A percentile compares a stretch with the other conserved stretches of the same genome.
Evolutionary conservation across 106 monocot genomes (phyloP).

Genomic region (Platanthera zijinensis): DNA sequence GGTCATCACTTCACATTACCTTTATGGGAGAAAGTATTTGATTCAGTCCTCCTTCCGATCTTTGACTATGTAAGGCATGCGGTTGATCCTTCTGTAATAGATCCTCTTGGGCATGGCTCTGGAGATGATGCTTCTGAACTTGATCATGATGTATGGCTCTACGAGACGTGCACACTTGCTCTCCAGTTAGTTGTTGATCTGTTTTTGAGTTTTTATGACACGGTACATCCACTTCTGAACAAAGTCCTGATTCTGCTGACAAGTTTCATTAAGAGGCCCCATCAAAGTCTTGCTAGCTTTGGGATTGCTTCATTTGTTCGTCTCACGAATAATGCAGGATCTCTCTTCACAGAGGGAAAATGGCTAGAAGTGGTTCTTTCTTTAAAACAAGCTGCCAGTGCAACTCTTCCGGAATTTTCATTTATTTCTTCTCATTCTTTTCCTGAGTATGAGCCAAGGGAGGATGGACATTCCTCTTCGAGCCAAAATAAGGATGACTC

Average conservation of each 20-base stretch:
- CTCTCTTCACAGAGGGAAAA: constrained; percentile 73
- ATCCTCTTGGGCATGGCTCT: constrained; percentile 31
- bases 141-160: constrained; percentile 91
- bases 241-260: constrained; percentile 72
- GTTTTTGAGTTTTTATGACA: constrained; percentile 88
- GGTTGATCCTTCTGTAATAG: constrained; percentile 64
- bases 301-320: constrained; percentile 92
- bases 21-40: constrained; percentile 90
- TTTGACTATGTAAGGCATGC: constrained; percentile 96
- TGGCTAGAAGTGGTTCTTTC: constrained; percentile 71
- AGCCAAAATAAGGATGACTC: constrained; percentile 24
- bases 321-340: constrained; percentile 69
- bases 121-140: constrained; percentile 41
- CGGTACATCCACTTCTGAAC: constrained; percentile 62
- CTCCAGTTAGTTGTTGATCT: constrained; percentile 94
- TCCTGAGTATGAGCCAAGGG: constrained; percentile 20
- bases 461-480: constrained; percentile 17
- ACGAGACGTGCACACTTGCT: constrained; percentile 89
- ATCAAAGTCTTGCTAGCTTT: constrained; percentile 94
- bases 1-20: constrained; percentile 81
- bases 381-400: constrained; percentile 52
- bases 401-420: constrained; percentile 82
- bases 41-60: constrained; percentile 87
- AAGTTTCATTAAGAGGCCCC: constrained; percentile 84
- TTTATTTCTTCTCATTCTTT: constrained; percentile 32